Percentiles rank a stretch among this genome's conserved stretches.
Conservation (phyloP, 495 filamentous ascomycete species). For the Penicillium samsonianum region DNA sequence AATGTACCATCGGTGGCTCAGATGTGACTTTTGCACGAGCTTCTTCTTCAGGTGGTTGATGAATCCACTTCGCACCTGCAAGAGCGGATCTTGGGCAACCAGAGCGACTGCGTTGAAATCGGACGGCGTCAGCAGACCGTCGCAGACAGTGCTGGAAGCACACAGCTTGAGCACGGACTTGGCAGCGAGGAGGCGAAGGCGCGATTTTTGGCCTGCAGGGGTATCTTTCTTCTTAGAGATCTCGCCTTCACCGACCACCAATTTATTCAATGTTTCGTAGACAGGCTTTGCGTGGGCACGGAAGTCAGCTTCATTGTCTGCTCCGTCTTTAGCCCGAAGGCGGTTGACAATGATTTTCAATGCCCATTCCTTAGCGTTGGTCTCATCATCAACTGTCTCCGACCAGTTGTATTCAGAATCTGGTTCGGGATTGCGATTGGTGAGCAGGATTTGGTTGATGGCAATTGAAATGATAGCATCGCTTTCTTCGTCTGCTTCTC, state of each 20-base stretch:
- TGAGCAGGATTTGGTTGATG: slow-evolving; percentile 70
- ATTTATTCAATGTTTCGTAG: slow-evolving; percentile 72
- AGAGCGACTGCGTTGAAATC: slow-evolving; percentile 81
- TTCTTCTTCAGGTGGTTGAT: slow-evolving; percentile 83
- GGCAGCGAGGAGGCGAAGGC: slow-evolving; percentile 78
- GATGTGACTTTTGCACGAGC: slow-evolving; percentile 53
- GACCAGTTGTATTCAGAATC: slow-evolving; percentile 61
- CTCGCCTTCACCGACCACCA: slow-evolving; percentile 76
- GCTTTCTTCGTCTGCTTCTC: slow-evolving; percentile 68
- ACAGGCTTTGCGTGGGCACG: slow-evolving; percentile 66
- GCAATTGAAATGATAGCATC: slow-evolving; percentile 79
- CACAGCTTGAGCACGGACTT: slow-evolving; percentile 84
- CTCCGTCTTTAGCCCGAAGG: slow-evolving; percentile 64
- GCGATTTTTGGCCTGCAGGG: slow-evolving; percentile 69
- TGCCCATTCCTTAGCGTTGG: slow-evolving; percentile 83
- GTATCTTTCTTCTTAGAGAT: slow-evolving; percentile 72
- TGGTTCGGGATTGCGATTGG: slow-evolving; percentile 59
- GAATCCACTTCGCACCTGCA: slow-evolving; percentile 74
- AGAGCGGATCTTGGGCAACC: slow-evolving; percentile 74
- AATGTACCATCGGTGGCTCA: slow-evolving; percentile 72
- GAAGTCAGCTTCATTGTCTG: slow-evolving; percentile 55
- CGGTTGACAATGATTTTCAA: slow-evolving; percentile 86
- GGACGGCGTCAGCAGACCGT: slow-evolving; percentile 66
- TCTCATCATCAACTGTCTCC: slow-evolving; percentile 75
- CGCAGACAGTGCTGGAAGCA: slow-evolving; percentile 64